Conservation (phyloP, 257 asterid genomes). For the Solanum lycopersicoides region DNA sequence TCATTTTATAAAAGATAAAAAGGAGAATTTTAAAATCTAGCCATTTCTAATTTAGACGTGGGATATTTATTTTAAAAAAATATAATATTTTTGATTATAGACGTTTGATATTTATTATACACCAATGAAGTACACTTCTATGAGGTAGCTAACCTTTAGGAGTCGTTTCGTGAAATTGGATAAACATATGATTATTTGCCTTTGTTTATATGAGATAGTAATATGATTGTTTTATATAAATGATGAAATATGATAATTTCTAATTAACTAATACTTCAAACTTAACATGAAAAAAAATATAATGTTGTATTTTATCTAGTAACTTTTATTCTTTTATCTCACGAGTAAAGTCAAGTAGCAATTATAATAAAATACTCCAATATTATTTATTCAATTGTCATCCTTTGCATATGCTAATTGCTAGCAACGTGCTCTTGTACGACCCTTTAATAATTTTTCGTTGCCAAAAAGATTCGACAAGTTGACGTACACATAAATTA, state of each 20-base stretch:
- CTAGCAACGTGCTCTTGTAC: neutral
- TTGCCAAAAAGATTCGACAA: neutral
- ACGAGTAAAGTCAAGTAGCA: accelerated
- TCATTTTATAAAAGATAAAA: neutral
- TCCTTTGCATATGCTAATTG: neutral
- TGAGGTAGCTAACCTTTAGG: neutral
- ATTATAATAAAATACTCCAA: neutral
- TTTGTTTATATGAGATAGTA: neutral
- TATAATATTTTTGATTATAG: neutral
- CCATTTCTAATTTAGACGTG: neutral
- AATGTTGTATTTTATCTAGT: accelerated
- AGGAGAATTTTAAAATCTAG: neutral
- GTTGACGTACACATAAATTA: neutral
- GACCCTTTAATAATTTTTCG: neutral
- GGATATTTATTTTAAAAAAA: neutral
- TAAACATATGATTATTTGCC: neutral
- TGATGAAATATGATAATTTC: accelerated
- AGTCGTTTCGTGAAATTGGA: neutral
- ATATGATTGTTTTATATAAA: neutral
- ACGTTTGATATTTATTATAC: neutral
- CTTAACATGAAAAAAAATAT: accelerated
- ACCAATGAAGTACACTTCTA: neutral
- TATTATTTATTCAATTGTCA: neutral
- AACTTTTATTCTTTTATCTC: neutral
- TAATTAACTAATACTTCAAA: neutral